Evolutionary conservation across 2,329 filamentous ascomycete species (phyloP).

Genomic region (Claviceps digitariae): DNA sequence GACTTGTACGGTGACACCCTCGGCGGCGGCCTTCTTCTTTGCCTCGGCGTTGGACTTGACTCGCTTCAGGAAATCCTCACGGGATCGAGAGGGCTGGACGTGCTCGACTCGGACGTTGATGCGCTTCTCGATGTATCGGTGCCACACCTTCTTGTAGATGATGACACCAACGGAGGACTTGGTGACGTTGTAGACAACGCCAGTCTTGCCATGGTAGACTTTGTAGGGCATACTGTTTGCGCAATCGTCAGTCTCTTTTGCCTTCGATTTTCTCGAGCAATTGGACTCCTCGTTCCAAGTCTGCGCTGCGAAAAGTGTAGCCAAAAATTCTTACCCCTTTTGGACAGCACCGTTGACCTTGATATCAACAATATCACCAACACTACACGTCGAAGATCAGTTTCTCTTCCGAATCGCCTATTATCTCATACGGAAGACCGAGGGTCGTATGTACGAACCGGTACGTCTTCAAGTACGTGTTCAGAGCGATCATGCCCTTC

Average conservation of each 20-base stretch:
- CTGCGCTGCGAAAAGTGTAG: not conserved
- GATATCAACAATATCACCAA: conserved; percentile 98
- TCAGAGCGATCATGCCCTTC: conserved; percentile 86
- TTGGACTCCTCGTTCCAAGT: not conserved
- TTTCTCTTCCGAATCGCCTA: conserved; percentile 4
- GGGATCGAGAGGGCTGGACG: conserved; percentile 83
- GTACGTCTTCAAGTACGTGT: conserved; percentile 91
- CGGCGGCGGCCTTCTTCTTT: conserved; percentile 84
- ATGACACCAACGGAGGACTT: conserved; percentile 97
- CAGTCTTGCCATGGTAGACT: conserved; percentile 99
- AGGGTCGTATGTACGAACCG: conserved; percentile 38
- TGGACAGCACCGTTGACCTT: conserved; percentile 97
- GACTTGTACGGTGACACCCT: conserved; percentile 76
- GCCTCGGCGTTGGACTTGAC: conserved; percentile 93
- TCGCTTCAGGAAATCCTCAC: conserved; percentile 90
- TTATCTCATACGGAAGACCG: not conserved
- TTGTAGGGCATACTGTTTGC: conserved; percentile 83
- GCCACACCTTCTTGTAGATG: conserved; percentile 98
- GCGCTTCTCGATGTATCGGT: conserved; percentile 99
- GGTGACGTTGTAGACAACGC: conserved; percentile 97
- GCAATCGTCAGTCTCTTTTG: conserved; percentile 20
- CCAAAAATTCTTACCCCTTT: conserved; percentile 63
- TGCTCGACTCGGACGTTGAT: conserved; percentile 99
- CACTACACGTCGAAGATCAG: conserved; percentile 43
- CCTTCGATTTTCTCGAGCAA: not conserved